Percentiles rank a stretch among this genome's conserved stretches.
phyloP scores from a whole-genome alignment of 2,329 filamentous ascomycete species.

The Talaromyces sp. region DNA sequence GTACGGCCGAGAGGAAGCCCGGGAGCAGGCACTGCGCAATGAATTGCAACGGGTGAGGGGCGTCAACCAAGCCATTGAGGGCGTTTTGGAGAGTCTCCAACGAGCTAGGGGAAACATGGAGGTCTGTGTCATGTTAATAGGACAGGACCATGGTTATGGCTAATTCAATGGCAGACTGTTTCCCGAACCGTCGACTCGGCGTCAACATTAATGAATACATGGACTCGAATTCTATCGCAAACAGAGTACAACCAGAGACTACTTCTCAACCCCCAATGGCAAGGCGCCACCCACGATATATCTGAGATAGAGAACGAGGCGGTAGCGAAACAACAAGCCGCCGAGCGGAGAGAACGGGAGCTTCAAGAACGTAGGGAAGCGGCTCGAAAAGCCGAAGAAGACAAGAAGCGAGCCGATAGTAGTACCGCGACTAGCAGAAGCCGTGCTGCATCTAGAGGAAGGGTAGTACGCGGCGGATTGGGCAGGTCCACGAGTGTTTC shows the following conservation, averaged over 20 bases:
- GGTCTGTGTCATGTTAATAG: slow-evolving; percentile 23
- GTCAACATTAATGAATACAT: slow-evolving; percentile 85
- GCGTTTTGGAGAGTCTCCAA: slow-evolving; percentile 40
- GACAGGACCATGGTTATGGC: not conserved
- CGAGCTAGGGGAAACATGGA: slow-evolving; percentile 47
- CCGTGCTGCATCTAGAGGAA: slow-evolving; percentile 29
- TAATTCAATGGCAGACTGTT: slow-evolving; percentile 57
- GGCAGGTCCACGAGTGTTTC: slow-evolving; percentile 30
- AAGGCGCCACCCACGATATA: slow-evolving; percentile 80
- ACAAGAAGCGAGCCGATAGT: slow-evolving; percentile 32
- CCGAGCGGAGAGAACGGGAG: slow-evolving; percentile 69
- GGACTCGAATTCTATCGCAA: slow-evolving; percentile 92
- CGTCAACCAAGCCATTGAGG: slow-evolving; percentile 82
- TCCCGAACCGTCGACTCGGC: slow-evolving; percentile 80
- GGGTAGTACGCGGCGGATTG: slow-evolving; percentile 26
- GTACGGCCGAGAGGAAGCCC: slow-evolving; percentile 61
- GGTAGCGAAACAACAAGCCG: slow-evolving; percentile 65
- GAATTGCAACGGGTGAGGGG: slow-evolving; percentile 79
- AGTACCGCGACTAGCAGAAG: slow-evolving; percentile 21
- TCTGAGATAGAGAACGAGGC: slow-evolving; percentile 81
- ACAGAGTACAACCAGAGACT: slow-evolving; percentile 96
- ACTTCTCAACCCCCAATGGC: slow-evolving; percentile 82
- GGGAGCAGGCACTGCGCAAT: slow-evolving; percentile 67
- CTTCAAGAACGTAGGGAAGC: slow-evolving; percentile 74
- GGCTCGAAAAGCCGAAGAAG: slow-evolving; percentile 46